Conservation (phyloP, 768 basidiomycete genomes). For the Lentinus tigrinus region DNA sequence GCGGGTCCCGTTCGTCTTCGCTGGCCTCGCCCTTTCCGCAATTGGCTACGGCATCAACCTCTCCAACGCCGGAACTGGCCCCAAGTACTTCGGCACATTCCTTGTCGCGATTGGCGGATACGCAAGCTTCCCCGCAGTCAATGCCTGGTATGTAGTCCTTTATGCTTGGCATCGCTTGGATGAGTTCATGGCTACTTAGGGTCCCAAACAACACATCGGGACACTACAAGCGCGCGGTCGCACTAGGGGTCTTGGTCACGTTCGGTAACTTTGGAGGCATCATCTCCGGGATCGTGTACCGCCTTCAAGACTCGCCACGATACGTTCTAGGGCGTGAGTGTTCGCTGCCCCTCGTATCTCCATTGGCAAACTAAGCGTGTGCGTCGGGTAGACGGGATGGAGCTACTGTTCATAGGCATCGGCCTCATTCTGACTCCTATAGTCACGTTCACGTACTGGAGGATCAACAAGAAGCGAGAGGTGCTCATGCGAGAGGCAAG, state of each 20-base stretch:
- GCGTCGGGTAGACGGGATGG: conserved; percentile 48
- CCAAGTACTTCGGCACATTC: conserved; percentile 74
- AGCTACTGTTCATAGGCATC: conserved; percentile 69
- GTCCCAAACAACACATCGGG: conserved; percentile 65
- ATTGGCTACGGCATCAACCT: conserved; percentile 68
- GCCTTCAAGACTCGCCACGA: conserved; percentile 55
- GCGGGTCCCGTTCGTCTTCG: conserved; percentile 59
- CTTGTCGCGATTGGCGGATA: conserved; percentile 64
- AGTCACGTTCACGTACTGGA: conserved; percentile 47
- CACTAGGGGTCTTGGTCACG: conserved; percentile 68
- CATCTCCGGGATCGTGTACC: conserved; percentile 63
- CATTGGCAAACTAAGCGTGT: no score
- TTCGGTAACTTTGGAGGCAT: conserved; percentile 67
- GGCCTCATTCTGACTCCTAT: conserved; percentile 54
- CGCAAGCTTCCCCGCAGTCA: conserved; percentile 54
- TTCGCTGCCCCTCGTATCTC: neutral
- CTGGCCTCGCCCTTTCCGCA: conserved; percentile 47
- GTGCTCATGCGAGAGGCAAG: conserved; percentile 33
- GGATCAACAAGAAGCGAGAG: conserved; percentile 58
- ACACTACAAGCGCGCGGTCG: conserved; percentile 68
- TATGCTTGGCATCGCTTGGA: no score
- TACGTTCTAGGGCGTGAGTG: conserved; percentile 63
- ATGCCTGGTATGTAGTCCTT: conserved; percentile 51
- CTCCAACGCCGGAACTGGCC: conserved; percentile 46
- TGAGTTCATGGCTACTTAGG: neutral